Conservation (phyloP, 73 alveolate species). For the Paramecium biaurelia region DNA sequence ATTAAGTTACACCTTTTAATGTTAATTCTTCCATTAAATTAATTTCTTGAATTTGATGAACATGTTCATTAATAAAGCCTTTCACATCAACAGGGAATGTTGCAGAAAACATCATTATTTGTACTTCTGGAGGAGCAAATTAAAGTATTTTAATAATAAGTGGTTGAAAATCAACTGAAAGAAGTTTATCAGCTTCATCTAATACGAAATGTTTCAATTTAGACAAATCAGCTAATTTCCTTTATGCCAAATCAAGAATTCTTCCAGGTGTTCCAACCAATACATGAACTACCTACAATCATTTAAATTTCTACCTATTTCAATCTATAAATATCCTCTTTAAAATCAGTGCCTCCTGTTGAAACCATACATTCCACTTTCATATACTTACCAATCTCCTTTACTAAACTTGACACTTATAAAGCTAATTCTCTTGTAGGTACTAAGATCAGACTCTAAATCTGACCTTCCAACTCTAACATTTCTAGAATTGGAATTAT, state of each 20-base stretch:
- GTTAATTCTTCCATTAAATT: slow-evolving; percentile 98
- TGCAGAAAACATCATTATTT: slow-evolving; percentile 96
- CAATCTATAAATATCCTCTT: slow-evolving; percentile 93
- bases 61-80: slow-evolving; percentile 88
- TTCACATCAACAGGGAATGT: slow-evolving; percentile 96
- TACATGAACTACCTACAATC: slow-evolving; percentile 76
- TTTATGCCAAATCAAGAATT: slow-evolving; percentile 84
- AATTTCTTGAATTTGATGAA: slow-evolving; percentile 84
- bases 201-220: slow-evolving; percentile 82
- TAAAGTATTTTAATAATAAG: slow-evolving; percentile 83
- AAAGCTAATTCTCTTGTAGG: slow-evolving; percentile 98
- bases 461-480: slow-evolving; percentile 73
- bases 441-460: slow-evolving; percentile 85
- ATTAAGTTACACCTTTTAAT: slow-evolving; percentile 96
- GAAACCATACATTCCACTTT: slow-evolving; percentile 97
- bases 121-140: slow-evolving; percentile 81
- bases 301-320: slow-evolving; percentile 48
- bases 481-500: slow-evolving; percentile 86
- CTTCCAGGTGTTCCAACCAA: slow-evolving; percentile 92
- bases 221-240: slow-evolving; percentile 83
- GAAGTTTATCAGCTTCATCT: slow-evolving; percentile 98
- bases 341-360: slow-evolving; percentile 97
- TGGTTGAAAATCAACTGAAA: slow-evolving; percentile 91
- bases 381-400: slow-evolving; percentile 86
- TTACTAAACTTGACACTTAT: slow-evolving; percentile 84